phyloP scores from a whole-genome alignment of 2,329 filamentous ascomycete species.

The Verticillium nonalfalfae region DNA sequence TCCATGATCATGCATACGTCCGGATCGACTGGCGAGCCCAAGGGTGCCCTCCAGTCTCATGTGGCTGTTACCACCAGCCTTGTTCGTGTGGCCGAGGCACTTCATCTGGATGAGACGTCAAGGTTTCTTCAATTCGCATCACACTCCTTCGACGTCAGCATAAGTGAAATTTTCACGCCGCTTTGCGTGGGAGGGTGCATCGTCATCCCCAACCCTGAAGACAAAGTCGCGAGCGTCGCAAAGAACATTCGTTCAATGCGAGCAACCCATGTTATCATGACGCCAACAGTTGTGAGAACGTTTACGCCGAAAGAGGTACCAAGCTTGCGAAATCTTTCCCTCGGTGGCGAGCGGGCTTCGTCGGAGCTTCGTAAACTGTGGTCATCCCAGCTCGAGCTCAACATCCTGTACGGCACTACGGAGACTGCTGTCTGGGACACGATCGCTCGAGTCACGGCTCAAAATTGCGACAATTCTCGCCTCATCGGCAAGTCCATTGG shows the following conservation, averaged over 20 bases:
- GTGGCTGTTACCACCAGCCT: slow-evolving; percentile 8
- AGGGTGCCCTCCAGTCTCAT: slow-evolving; percentile 16
- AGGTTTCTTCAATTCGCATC: slow-evolving; percentile 15
- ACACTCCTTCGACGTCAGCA: slow-evolving; percentile 12
- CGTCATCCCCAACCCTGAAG: slow-evolving; percentile 14
- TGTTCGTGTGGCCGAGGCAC: slow-evolving; percentile 1
- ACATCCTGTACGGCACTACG: slow-evolving; percentile 15
- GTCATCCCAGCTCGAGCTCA: neutral
- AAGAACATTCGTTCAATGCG: slow-evolving; percentile 11
- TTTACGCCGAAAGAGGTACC: neutral
- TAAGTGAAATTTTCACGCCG: slow-evolving; percentile 11
- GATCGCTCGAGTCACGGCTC: neutral
- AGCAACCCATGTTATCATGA: neutral
- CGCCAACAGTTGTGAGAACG: neutral
- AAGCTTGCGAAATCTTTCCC: neutral
- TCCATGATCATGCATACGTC: slow-evolving; percentile 16
- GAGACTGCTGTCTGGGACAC: slow-evolving; percentile 15
- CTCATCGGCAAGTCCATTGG: slow-evolving; percentile 1
- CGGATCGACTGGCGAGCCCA: slow-evolving; percentile 15
- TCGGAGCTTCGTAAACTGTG: neutral
- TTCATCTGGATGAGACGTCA: neutral
- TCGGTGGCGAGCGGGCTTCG: slow-evolving; percentile 13
- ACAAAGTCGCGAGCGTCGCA: slow-evolving; percentile 13
- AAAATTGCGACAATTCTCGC: neutral
- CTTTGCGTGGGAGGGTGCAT: slow-evolving; percentile 14